Percentiles rank a stretch among this genome's conserved stretches.
Evolutionary conservation across 2,329 filamentous ascomycete genomes (phyloP).

Genomic region (Fusarium duplospermum): DNA sequence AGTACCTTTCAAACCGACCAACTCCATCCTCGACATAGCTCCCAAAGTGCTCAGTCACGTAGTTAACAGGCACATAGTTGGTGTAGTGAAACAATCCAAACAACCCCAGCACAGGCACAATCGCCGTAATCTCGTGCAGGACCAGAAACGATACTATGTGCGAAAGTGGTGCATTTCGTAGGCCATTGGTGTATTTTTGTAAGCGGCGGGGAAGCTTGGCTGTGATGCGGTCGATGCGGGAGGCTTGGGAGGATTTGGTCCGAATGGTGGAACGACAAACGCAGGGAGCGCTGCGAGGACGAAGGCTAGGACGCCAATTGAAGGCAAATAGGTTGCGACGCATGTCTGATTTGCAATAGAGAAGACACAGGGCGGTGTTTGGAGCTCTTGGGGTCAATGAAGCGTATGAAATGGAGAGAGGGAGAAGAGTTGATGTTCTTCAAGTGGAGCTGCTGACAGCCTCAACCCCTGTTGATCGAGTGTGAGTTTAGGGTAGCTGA

Average conservation of each 20-base stretch:
- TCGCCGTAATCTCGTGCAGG: slow-evolving; percentile 90
- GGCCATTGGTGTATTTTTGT: slow-evolving; percentile 74
- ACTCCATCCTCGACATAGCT: slow-evolving; percentile 70
- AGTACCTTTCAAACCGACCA: slow-evolving; percentile 81
- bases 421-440: slow-evolving; percentile 1
- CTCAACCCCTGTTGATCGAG: background rate
- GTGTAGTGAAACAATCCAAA: slow-evolving; percentile 84
- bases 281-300: slow-evolving; percentile 10
- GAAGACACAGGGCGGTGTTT: background rate
- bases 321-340: slow-evolving; percentile 34
- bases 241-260: slow-evolving; percentile 46
- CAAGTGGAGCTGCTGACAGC: slow-evolving; percentile 30
- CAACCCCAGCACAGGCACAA: slow-evolving; percentile 81
- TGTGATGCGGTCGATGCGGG: slow-evolving; percentile 60
- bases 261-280: slow-evolving; percentile 24
- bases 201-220: slow-evolving; percentile 73
- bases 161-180: slow-evolving; percentile 81
- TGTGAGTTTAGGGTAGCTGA: slow-evolving; percentile 23
- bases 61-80: slow-evolving; percentile 73
- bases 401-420: background rate
- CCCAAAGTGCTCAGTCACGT: slow-evolving; percentile 63
- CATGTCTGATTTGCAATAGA: slow-evolving; percentile 32
- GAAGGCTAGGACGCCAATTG: slow-evolving; percentile 39
- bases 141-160: slow-evolving; percentile 89
- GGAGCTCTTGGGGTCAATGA: background rate